A percentile compares a stretch with the other conserved stretches of the same genome.
These are phyloP conservation scores for Talaromyces sp. DNA, from an alignment of 2,329 filamentous ascomycete species.

Conservation along the genomic window DNA sequence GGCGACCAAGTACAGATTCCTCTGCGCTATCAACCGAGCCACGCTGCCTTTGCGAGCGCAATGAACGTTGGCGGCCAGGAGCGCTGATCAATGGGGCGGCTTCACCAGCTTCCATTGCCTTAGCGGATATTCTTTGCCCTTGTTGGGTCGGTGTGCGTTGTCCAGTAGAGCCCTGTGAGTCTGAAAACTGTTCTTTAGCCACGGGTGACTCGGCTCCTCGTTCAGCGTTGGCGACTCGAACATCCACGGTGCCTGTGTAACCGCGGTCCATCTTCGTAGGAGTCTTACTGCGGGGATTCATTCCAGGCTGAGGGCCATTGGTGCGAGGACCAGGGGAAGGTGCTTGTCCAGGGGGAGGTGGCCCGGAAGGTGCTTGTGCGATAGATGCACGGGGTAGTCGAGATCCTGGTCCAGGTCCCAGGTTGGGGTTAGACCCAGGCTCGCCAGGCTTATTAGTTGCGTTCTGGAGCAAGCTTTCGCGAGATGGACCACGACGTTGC, in stretches of 20 bases:
- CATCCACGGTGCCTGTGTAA: slow-evolving; percentile 45
- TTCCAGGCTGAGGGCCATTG: slow-evolving; percentile 40
- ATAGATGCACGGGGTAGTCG: slow-evolving; percentile 63
- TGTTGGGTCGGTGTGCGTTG: slow-evolving; percentile 65
- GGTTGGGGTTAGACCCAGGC: slow-evolving; percentile 30
- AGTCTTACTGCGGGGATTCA: slow-evolving; percentile 51
- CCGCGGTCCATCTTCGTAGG: slow-evolving; percentile 54
- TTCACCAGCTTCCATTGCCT: slow-evolving; percentile 51
- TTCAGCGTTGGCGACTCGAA: slow-evolving; percentile 49
- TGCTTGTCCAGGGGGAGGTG: slow-evolving; percentile 66
- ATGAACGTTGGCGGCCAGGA: slow-evolving; percentile 52
- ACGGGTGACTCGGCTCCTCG: slow-evolving; percentile 52
- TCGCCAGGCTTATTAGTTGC: slow-evolving; percentile 31
- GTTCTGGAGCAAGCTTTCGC: slow-evolving; percentile 46
- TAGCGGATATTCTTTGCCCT: slow-evolving; percentile 43
- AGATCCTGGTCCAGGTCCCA: slow-evolving; percentile 53
- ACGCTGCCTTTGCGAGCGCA: slow-evolving; percentile 62
- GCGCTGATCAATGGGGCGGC: slow-evolving; percentile 47
- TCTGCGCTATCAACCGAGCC: slow-evolving; percentile 70
- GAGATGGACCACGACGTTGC: slow-evolving; percentile 41
- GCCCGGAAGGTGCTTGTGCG: slow-evolving; percentile 63
- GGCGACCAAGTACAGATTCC: slow-evolving; percentile 56
- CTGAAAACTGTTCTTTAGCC: slow-evolving; percentile 47
- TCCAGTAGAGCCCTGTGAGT: slow-evolving; percentile 56
- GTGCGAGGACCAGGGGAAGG: slow-evolving; percentile 61